These are phyloP conservation scores for Mortierella hygrophila DNA, from an alignment of 192 early-diverging fungal species.

Conservation along the genomic window DNA sequence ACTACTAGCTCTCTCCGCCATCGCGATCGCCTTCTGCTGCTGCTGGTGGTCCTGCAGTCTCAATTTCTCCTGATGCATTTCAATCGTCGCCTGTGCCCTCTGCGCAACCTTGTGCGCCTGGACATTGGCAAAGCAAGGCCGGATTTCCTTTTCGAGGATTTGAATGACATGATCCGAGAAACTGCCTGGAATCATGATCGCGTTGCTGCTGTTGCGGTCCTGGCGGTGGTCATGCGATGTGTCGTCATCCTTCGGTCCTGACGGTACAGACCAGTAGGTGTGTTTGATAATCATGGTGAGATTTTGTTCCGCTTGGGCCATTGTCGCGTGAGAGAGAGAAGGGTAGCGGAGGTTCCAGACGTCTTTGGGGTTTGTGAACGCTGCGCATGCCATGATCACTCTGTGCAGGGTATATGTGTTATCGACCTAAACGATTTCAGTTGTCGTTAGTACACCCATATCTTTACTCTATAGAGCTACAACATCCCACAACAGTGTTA, in stretches of 20 bases:
- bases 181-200: constrained; percentile 31
- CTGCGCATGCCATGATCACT: constrained; percentile 38
- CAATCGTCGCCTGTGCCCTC: constrained; percentile 27
- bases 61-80: constrained; percentile 26
- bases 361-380: constrained; percentile 40
- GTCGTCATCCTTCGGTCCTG: not conserved
- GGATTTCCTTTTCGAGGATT: constrained; percentile 35
- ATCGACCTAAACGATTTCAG: constrained; percentile 19
- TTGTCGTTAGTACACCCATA: not conserved
- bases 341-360: constrained; percentile 24
- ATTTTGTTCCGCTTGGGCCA: constrained; percentile 11
- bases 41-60: not conserved
- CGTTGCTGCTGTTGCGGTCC: not conserved
- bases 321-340: not conserved
- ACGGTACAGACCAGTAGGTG: constrained; percentile 30
- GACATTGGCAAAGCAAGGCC: constrained; percentile 34
- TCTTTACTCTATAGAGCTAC: not conserved
- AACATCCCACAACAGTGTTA: not conserved
- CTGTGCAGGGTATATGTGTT: constrained; percentile 41
- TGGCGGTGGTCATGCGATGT: not conserved
- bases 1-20: not conserved
- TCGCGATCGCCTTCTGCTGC: not conserved
- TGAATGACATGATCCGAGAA: constrained; percentile 42
- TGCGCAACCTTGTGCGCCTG: constrained; percentile 27
- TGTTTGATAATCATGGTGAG: constrained; percentile 8